Conservation (phyloP, 176 grass and related monocot species). For the Avena insularis region DNA sequence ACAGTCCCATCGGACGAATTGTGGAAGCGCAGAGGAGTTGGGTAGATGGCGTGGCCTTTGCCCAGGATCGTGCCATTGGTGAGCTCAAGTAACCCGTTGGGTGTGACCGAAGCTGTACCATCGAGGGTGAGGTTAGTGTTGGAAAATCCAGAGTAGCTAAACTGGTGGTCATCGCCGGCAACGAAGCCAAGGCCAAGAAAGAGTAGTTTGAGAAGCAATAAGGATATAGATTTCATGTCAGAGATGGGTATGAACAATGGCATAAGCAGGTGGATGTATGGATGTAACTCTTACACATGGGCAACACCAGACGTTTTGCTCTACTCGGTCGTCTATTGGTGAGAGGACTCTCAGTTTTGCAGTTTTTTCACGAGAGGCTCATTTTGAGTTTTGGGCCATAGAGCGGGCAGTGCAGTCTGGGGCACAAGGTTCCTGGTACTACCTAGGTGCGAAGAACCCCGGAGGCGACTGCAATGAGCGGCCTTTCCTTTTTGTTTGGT, state of each 20-base stretch:
- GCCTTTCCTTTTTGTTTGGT: not conserved
- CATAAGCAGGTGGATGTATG: not conserved
- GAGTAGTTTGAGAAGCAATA: conserved; percentile 21
- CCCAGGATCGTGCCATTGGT: conserved; percentile 1
- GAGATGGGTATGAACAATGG: conserved; percentile 1
- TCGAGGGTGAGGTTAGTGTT: conserved; percentile 27
- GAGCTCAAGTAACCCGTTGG: conserved; percentile 35
- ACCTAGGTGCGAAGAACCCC: no score
- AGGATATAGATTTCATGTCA: conserved; percentile 2
- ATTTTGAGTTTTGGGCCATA: no score
- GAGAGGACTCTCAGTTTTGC: not conserved
- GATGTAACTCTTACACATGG: not conserved
- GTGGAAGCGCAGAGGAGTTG: conserved; percentile 8
- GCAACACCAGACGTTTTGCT: not conserved
- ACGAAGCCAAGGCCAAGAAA: conserved; percentile 11
- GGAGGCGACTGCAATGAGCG: no score
- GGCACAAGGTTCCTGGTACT: no score
- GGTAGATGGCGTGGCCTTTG: conserved; percentile 37
- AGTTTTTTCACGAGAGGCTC: not conserved
- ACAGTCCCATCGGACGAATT: not conserved
- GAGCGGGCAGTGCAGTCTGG: no score
- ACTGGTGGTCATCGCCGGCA: not conserved
- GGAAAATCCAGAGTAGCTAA: conserved; percentile 45
- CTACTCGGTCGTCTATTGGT: not conserved
- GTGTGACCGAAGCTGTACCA: conserved; percentile 7